Percentiles rank a stretch among this genome's conserved stretches.
phyloP scores from a whole-genome alignment of 495 filamentous ascomycete genomes.

The Xylaria telfairii region DNA sequence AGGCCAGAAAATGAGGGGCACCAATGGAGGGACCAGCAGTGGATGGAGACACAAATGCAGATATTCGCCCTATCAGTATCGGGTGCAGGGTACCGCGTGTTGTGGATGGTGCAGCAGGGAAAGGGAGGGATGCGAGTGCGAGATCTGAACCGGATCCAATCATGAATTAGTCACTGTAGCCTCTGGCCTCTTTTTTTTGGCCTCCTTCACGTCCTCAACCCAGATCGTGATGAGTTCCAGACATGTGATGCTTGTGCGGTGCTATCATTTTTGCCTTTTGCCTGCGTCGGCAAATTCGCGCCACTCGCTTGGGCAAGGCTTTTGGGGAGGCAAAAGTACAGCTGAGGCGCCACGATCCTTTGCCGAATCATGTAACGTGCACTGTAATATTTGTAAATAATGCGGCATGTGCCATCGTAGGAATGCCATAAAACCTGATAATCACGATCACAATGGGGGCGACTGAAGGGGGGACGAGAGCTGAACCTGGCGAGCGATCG shows the following conservation, averaged over 20 bases:
- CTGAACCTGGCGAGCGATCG: background rate
- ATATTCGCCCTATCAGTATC: background rate
- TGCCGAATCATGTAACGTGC: background rate
- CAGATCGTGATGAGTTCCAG: background rate
- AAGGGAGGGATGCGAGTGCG: constrained; percentile 15
- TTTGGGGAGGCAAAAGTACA: background rate
- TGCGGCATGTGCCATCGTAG: background rate
- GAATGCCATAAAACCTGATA: constrained; percentile 9
- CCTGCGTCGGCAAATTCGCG: constrained; percentile 21
- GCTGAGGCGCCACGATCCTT: constrained; percentile 11
- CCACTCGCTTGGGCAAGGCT: constrained; percentile 15
- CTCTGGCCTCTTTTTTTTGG: too few species aligned
- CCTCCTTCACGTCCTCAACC: too few species aligned
- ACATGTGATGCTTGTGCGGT: constrained; percentile 1
- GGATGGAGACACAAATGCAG: background rate
- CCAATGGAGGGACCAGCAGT: background rate
- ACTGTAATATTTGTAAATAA: too few species aligned
- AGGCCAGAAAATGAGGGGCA: background rate
- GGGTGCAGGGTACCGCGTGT: background rate
- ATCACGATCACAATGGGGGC: background rate
- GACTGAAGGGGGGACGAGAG: background rate
- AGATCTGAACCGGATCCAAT: constrained; percentile 11
- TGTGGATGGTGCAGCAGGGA: background rate
- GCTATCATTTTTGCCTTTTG: background rate
- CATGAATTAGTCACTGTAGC: too few species aligned